Evolutionary conservation across 805 yeast species (phyloP).

Genomic region (Teunomyces pallodes): DNA sequence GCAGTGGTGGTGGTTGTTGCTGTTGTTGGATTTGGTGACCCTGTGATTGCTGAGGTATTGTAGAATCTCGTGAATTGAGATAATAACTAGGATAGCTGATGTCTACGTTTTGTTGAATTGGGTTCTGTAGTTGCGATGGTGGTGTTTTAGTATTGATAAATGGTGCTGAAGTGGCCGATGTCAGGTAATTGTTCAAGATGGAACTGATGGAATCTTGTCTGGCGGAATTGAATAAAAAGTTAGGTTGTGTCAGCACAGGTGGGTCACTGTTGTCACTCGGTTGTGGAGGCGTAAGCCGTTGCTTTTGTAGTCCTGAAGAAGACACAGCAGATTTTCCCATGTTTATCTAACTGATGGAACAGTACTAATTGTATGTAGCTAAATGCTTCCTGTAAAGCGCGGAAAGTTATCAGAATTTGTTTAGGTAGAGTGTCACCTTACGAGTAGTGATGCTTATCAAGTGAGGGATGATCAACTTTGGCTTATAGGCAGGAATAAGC

Average conservation of each 20-base stretch:
- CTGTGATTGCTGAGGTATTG: constrained; percentile 10
- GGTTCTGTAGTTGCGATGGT: constrained; percentile 1
- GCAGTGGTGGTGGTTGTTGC: background rate
- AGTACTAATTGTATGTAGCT: background rate
- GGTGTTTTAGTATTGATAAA: constrained; percentile 1
- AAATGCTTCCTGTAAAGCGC: background rate
- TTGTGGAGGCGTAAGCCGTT: background rate
- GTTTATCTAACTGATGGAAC: background rate
- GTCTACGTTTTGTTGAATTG: constrained; percentile 3
- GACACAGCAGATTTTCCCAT: constrained; percentile 5
- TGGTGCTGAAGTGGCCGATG: constrained; percentile 3
- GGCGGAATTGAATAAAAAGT: constrained; percentile 24
- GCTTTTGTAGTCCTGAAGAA: constrained; percentile 3
- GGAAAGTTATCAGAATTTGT: background rate
- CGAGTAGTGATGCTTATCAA: background rate
- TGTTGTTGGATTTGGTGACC: background rate
- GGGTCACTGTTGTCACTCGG: constrained; percentile 4
- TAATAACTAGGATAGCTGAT: constrained; percentile 8
- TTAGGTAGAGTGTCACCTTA: background rate
- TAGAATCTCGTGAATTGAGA: constrained; percentile 5
- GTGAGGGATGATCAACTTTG: constrained; percentile 4
- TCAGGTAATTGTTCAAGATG: constrained; percentile 21
- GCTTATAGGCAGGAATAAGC: background rate
- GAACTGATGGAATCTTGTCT: constrained; percentile 31
- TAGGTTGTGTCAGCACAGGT: constrained; percentile 11